Percentiles rank a stretch among this genome's conserved stretches.
phyloP scores from a whole-genome alignment of 2,329 filamentous ascomycete species.

The Blastomyces gilchristii region DNA sequence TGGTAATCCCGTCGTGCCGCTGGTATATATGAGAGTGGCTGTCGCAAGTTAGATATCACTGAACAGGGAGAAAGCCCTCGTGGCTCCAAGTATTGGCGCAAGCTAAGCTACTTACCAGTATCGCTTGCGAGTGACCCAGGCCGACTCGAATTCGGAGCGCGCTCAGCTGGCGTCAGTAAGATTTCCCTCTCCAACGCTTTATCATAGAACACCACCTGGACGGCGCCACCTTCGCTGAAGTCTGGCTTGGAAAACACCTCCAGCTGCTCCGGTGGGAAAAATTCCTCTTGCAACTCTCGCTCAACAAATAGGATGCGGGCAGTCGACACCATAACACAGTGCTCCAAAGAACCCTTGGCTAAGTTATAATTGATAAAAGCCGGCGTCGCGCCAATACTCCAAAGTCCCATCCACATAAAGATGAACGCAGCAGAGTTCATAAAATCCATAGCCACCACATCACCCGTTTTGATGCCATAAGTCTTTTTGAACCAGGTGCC shows the following conservation, averaged over 20 bases:
- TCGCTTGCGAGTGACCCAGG: conserved; percentile 42
- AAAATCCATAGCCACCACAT: conserved; percentile 72
- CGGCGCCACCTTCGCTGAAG: conserved; percentile 32
- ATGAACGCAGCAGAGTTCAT: conserved; percentile 72
- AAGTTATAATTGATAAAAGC: conserved; percentile 87
- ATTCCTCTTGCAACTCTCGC: conserved; percentile 47
- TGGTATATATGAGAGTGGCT: conserved; percentile 66
- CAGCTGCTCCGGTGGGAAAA: conserved; percentile 37
- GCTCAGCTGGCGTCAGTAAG: conserved; percentile 41
- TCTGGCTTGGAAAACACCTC: conserved; percentile 31
- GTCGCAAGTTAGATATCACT: neutral
- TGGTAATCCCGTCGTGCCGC: conserved; percentile 73
- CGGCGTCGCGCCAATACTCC: conserved; percentile 71
- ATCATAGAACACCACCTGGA: conserved; percentile 54
- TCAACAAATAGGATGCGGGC: conserved; percentile 62
- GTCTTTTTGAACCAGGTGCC: conserved; percentile 62
- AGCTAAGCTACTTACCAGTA: conserved; percentile 40
- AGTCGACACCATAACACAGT: conserved; percentile 61
- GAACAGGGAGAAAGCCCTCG: neutral
- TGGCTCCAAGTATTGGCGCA: neutral
- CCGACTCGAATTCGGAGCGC: conserved; percentile 50
- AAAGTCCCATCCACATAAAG: conserved; percentile 66
- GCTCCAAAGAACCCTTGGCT: conserved; percentile 56
- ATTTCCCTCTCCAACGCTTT: conserved; percentile 48
- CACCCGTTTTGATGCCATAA: conserved; percentile 54